These are phyloP conservation scores for Tuctoria greenei DNA, from an alignment of 176 grass and related monocot species.

Conservation along the genomic window DNA sequence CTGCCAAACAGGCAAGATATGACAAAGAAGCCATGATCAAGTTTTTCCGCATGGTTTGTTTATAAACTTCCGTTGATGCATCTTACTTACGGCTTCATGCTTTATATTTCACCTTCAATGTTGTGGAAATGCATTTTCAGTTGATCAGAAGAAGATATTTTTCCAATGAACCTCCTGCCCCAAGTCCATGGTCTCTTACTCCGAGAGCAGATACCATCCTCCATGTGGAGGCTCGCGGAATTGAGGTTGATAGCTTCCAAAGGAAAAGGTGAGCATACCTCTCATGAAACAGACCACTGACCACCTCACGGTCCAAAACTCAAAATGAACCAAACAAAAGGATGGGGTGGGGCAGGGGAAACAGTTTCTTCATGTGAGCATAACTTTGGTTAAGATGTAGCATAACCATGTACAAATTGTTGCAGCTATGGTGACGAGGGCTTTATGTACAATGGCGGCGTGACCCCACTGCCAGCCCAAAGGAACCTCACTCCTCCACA, in stretches of 20 bases:
- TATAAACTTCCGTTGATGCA: slow-evolving; percentile 14
- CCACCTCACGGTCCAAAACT: neutral
- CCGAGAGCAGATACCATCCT: slow-evolving; percentile 50
- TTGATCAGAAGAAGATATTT: slow-evolving; percentile 95
- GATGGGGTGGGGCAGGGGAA: neutral
- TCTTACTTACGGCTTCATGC: neutral
- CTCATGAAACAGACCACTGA: slow-evolving; percentile 1
- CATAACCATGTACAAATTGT: slow-evolving; percentile 7
- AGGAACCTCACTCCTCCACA: slow-evolving; percentile 63
- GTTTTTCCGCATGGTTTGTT: slow-evolving; percentile 86
- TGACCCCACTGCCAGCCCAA: slow-evolving; percentile 63
- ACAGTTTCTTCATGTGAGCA: slow-evolving; percentile 3
- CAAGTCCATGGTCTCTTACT: slow-evolving; percentile 67
- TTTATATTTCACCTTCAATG: slow-evolving; percentile 22
- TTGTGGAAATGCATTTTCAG: slow-evolving; percentile 50
- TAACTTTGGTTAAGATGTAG: slow-evolving; percentile 9
- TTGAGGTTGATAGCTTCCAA: slow-evolving; percentile 58
- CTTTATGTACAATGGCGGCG: slow-evolving; percentile 54
- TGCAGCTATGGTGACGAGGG: slow-evolving; percentile 59
- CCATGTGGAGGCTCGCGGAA: slow-evolving; percentile 52
- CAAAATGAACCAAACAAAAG: neutral
- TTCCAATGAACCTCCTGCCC: slow-evolving; percentile 67
- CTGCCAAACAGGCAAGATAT: slow-evolving; percentile 82
- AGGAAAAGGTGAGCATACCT: slow-evolving; percentile 56
- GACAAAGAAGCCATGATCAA: slow-evolving; percentile 89